Evolutionary conservation across 2,329 filamentous ascomycete genomes (phyloP), one percentile per base, ranked within the genome.

Genomic region (Xylariales sp.): DNA sequence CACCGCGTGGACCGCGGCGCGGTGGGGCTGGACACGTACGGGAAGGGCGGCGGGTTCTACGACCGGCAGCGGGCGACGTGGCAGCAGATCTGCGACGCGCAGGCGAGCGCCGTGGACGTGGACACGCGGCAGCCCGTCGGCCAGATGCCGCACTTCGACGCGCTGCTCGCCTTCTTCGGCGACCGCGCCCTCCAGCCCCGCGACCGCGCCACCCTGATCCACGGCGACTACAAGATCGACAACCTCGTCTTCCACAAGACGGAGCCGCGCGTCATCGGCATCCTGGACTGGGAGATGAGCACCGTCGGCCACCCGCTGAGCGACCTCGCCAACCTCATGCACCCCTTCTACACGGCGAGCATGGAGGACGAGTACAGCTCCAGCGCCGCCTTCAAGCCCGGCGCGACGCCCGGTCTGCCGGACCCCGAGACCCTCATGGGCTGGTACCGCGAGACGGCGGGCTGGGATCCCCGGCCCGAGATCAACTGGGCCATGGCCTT

Each of bases 211-310:
- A 84, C 83, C 4, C 76, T 96, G 48, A 83, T 97, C 21, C 93
- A 97, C 58, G 93, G 93, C 25, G 93, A 98, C 63, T 98, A 91
- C 71, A 98, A 97, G 71, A 95, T 91, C 56, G 86, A 93, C 62
- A 93, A 93, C 54, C 62, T 91, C 50, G 81, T 93, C 29, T 98
- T 95, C 62, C 88, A 96, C 69, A 86, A 86, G 66, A 90, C 86
- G 0, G 85, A 91, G 61, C 81, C 90, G 5, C 73, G 82, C 40
- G 90, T 97, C 10, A 90, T 97, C 63, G 93, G 31, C 4, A 89
- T 97, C 41, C 68, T 97, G 5, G 93, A 98, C 67, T 97, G 91
- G 91, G 93, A 97, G 69, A 95, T 98, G 88, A 89, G 88, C 25
- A 97, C 93, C 0, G 83, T 96, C 41, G 93, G 93, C n/a, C 91